Evolutionary conservation across 2,329 filamentous ascomycete genomes (phyloP).

Genomic region (Cephalotrichum gorgonifer): DNA sequence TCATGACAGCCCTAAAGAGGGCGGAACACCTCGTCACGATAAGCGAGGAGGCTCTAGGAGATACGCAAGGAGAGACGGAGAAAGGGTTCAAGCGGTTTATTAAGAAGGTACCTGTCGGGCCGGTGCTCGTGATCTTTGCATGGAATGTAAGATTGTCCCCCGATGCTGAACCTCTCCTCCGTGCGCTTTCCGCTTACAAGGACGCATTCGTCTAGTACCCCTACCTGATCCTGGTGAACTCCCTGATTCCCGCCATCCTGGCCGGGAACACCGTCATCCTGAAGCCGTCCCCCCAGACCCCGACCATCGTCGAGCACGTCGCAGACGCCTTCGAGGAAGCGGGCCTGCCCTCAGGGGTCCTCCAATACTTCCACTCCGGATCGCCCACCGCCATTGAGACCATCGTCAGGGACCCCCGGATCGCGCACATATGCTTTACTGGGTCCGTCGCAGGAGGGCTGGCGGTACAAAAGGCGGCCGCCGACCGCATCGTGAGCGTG

Average conservation of each 20-base stretch:
- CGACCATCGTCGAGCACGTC: conserved; percentile 80
- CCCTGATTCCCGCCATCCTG: conserved; percentile 81
- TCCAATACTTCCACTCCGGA: conserved; percentile 89
- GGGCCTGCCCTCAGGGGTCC: conserved; percentile 70
- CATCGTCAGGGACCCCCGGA: conserved; percentile 64
- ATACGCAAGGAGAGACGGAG: conserved; percentile 74
- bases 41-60: conserved; percentile 65
- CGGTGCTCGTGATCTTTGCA: conserved; percentile 80
- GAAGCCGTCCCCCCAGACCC: conserved; percentile 92
- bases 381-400: conserved; percentile 66
- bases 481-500: conserved; percentile 75
- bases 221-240: conserved; percentile 88
- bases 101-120: conserved; percentile 77
- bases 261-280: conserved; percentile 86
- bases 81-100: conserved; percentile 87
- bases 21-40: conserved; percentile 81
- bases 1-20: conserved; percentile 75
- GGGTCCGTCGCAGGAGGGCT: conserved; percentile 84
- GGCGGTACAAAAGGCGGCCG: conserved; percentile 73
- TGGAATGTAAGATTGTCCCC: conserved; percentile 67
- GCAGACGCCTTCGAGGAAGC: conserved; percentile 66
- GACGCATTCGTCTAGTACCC: conserved; percentile 59
- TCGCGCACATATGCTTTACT: conserved; percentile 84
- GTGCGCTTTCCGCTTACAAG: not conserved
- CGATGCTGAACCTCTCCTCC: not conserved